phyloP scores from a whole-genome alignment of 139 green algal genomes.

The Chlamydomonas eustigma region DNA sequence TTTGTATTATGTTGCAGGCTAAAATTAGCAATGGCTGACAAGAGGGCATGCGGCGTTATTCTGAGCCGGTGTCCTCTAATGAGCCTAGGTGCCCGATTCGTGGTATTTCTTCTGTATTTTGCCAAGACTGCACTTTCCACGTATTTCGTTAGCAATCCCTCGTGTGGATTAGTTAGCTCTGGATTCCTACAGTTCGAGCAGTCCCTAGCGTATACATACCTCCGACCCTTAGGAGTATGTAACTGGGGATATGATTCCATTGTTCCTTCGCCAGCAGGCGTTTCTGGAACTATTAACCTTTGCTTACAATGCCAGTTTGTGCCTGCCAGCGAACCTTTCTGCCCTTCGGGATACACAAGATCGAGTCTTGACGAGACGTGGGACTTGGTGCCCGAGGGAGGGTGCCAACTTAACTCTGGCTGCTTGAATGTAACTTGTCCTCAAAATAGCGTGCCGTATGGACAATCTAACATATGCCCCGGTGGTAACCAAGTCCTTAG shows the following conservation, averaged over 20 bases:
- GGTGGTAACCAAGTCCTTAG: neutral
- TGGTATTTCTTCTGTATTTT: no score
- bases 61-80: no score
- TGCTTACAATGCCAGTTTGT: constrained; percentile 2
- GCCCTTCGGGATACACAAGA: neutral
- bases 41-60: no score
- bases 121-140: neutral
- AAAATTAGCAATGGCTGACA: no score
- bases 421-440: neutral
- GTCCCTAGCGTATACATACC: neutral
- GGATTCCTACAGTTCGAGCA: neutral
- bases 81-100: no score
- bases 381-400: neutral
- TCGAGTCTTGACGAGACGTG: neutral
- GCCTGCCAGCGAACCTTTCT: neutral
- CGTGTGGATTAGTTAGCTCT: neutral
- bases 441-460: neutral
- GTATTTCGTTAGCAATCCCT: neutral
- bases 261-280: neutral
- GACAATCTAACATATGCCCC: neutral
- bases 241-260: neutral
- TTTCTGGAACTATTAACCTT: neutral
- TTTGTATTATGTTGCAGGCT: no score
- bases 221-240: neutral
- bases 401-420: neutral